These are phyloP conservation scores for Cicer chorassanicum DNA, from an alignment of 306 rosid species.

Conservation along the genomic window DNA sequence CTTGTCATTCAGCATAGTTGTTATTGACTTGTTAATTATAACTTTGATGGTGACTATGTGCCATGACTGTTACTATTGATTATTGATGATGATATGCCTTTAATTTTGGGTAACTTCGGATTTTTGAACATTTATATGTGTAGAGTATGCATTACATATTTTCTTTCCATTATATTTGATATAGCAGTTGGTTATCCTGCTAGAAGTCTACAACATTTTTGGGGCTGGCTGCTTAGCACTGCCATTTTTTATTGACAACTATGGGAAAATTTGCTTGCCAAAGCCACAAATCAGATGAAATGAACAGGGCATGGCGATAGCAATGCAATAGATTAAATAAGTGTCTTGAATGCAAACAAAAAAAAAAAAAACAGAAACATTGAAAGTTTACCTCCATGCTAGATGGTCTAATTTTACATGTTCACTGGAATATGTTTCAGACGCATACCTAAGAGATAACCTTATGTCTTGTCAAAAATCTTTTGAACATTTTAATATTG, in stretches of 20 bases:
- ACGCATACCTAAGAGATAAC: conserved; percentile 27
- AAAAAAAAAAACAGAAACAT: not conserved
- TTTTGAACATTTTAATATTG: not conserved
- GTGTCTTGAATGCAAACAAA: conserved; percentile 3
- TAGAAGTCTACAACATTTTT: not conserved
- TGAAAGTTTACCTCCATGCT: not conserved
- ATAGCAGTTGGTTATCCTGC: not conserved
- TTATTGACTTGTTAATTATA: conserved; percentile 6
- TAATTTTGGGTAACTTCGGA: conserved; percentile 5
- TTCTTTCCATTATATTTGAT: not conserved
- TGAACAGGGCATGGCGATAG: conserved; percentile 5
- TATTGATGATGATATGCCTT: not conserved
- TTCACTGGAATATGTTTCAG: not conserved
- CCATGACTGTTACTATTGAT: conserved; percentile 7
- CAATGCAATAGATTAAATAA: conserved; percentile 31
- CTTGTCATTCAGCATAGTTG: not conserved
- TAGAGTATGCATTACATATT: conserved; percentile 3
- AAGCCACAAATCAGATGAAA: conserved; percentile 7
- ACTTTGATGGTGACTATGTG: conserved; percentile 1
- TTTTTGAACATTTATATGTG: not conserved
- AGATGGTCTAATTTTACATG: conserved; percentile 30
- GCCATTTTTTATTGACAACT: not conserved
- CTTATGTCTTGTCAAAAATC: not conserved
- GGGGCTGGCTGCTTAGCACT: conserved; percentile 4
- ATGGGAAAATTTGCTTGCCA: not conserved